A percentile compares a stretch with the other conserved stretches of the same genome.
Evolutionary conservation across 805 yeast species (phyloP).

Genomic region (Hemisphaericaspora nanyangensis): DNA sequence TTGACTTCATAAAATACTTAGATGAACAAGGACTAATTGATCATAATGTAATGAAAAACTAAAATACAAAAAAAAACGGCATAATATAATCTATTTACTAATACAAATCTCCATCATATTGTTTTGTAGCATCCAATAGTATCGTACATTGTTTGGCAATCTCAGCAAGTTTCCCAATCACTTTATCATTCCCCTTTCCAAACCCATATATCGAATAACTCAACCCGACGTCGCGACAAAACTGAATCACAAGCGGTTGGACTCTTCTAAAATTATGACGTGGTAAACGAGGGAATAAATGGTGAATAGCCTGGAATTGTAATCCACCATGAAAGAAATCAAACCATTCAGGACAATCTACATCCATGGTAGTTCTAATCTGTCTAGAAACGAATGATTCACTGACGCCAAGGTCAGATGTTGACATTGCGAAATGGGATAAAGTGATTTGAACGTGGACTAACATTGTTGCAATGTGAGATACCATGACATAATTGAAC

Average conservation of each 20-base stretch:
- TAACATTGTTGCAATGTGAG: constrained; percentile 80
- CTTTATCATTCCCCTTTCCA: constrained; percentile 69
- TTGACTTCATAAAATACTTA: constrained; percentile 34
- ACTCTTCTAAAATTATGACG: constrained; percentile 79
- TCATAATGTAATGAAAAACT: constrained; percentile 15
- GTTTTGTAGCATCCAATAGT: constrained; percentile 66
- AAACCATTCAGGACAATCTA: constrained; percentile 89
- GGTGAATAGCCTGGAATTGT: constrained; percentile 90
- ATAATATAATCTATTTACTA: constrained; percentile 1
- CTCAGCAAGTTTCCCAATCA: constrained; percentile 65
- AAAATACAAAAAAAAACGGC: neutral
- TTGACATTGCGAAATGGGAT: constrained; percentile 91
- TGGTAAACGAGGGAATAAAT: constrained; percentile 84
- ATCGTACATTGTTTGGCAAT: constrained; percentile 77
- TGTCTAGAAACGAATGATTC: constrained; percentile 81
- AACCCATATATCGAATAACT: constrained; percentile 84
- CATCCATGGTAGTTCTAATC: constrained; percentile 90
- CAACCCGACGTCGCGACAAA: constrained; percentile 73
- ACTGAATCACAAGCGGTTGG: constrained; percentile 67
- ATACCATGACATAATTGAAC: constrained; percentile 59
- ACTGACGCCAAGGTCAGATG: constrained; percentile 75
- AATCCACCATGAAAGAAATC: constrained; percentile 90
- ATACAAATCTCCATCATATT: constrained; percentile 19
- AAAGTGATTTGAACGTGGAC: constrained; percentile 92
- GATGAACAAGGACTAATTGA: constrained; percentile 26